Evolutionary conservation across 2,329 filamentous ascomycete species (phyloP).

Genomic region (Aspergillus versicolor): DNA sequence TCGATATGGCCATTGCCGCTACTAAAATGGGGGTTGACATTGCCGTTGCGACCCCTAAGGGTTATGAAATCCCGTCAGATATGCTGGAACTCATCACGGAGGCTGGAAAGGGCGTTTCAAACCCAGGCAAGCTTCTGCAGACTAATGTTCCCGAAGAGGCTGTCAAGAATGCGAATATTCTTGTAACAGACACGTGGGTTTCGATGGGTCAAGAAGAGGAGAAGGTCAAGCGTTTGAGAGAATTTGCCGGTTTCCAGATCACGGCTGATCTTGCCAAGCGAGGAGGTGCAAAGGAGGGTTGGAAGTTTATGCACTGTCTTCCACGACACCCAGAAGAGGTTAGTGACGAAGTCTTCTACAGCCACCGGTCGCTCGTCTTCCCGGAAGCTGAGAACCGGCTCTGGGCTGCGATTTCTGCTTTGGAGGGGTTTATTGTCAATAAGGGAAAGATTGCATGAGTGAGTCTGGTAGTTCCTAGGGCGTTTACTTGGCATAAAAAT

Average conservation of each 20-base stretch:
- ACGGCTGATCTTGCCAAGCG: slow-evolving; percentile 79
- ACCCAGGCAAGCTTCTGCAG: slow-evolving; percentile 68
- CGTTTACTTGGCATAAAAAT: background rate
- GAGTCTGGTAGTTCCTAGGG: too few species aligned
- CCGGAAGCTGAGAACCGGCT: slow-evolving; percentile 91
- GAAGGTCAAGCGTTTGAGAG: slow-evolving; percentile 70
- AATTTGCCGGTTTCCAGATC: slow-evolving; percentile 88
- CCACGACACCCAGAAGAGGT: slow-evolving; percentile 93
- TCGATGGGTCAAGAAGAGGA: slow-evolving; percentile 98
- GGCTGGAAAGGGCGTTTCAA: slow-evolving; percentile 57
- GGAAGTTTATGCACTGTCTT: slow-evolving; percentile 99
- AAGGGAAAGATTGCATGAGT: slow-evolving; percentile 68
- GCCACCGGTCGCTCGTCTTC: slow-evolving; percentile 81
- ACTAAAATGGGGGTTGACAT: slow-evolving; percentile 85
- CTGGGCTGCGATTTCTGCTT: slow-evolving; percentile 82
- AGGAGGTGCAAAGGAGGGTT: slow-evolving; percentile 81
- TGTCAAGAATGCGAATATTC: slow-evolving; percentile 78
- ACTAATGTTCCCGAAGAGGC: slow-evolving; percentile 80
- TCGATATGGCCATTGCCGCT: slow-evolving; percentile 84
- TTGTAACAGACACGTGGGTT: slow-evolving; percentile 97
- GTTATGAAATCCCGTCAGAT: slow-evolving; percentile 73
- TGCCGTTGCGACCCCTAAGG: slow-evolving; percentile 79
- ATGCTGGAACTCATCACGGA: slow-evolving; percentile 73
- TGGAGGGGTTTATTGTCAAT: slow-evolving; percentile 93
- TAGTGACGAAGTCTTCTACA: slow-evolving; percentile 91